Base-by-base conservation (phyloP, 1,284 basidiomycete species). In the Ceratobasidium sp. region DNA sequence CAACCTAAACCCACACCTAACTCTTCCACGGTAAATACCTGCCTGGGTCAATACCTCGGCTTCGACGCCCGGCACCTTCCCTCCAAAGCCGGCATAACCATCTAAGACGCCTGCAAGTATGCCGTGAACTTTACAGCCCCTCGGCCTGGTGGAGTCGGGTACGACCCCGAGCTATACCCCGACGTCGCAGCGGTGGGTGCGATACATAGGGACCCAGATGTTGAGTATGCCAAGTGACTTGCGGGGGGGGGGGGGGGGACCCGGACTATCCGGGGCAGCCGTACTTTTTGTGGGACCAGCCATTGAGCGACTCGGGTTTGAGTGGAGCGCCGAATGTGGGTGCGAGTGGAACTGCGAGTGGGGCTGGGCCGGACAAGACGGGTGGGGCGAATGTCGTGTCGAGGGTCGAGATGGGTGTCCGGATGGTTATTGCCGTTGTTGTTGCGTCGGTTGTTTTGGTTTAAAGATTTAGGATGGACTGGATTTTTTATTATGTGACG, bases 91-190 rank as follows among this genome's bases (percentile, higher is more conserved):
- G 87, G 87, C 27, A 83, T 84, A 0, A 89, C 84, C 24, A 89
- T 90, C 80, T 82, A 88, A 78, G 83, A 82, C 48, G 88, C 88
- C 7, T 81, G 88, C 73, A 85, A 90, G 79, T 90, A 83, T 76
- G 83, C 87, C 9, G 86, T 90, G 83, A 82, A 81, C 1, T 76
- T 84, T n/a, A 79, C 84, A 65, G 81, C 83, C 0, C 37, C 71
- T 16, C 74, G 76, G 56, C 77, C 81, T 4, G 79, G 75, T 19
- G 83, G 83, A 66, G 79, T 79, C 31, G 86, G 86, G 76, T 76
- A 80, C 19, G 82, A 81, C 1, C 76, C 80, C 4, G 86, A 88
- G 76, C 80, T 88, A 0, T 84, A 84, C 74, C 86, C 85, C 7
- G 83, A 84, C 76, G 80, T 77, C 5, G 76, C 75, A 27, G 75